Base-by-base conservation (phyloP, 108 stramenopile genomes). In the Mayamaea pseudoterrestris region DNA sequence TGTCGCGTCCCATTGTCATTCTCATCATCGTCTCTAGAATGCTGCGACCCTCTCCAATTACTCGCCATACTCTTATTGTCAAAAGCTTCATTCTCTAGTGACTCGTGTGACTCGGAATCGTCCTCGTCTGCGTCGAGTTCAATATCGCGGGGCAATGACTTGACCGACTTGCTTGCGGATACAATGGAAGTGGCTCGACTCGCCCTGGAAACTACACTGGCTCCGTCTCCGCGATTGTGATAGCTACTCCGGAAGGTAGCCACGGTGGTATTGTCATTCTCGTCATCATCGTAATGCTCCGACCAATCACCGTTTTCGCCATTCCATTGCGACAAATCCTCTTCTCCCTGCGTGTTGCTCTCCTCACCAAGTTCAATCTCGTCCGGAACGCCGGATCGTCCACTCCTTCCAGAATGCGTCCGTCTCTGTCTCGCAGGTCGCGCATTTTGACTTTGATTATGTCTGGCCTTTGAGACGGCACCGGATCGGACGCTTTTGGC, bases 101-200 rank as follows among this genome's bases (percentile, higher is more conserved):
- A 42, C 23, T 41, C 27, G 22, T 42, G 41, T 14, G 24, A 26
- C 21, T 59, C 49, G 4, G 29, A 28, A 22, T 72, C 60, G 5
- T 58, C 58, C 30, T 60, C 58, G 40, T 72, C 70, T 23, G 65
- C 70, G 40, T 57, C 65, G 37, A 72, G 60, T 45, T 72, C 64
- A 32, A 72, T 65, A 35, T 72, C 70, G n/a, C 70, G 58, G 14
- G 70, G 70, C 13, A 72, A 48, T 24, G 58, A 56, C 49, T 72
- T 72, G 47, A 72, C 53, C 9, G 53, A 54, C 27, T 54, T 41
- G 41, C 30, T 34, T 1, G 53, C 53, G n/a, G 25, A 27, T 7
- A 54, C 53, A 7, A 54, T 43, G 21, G 41, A 41, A 11, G 18
- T 35, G 9, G 53, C 53, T 6, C 37, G 27, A 30, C 30, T 27